Conservation (phyloP, 2,329 filamentous ascomycete genomes). For the Arthrobotrys sinensis region DNA sequence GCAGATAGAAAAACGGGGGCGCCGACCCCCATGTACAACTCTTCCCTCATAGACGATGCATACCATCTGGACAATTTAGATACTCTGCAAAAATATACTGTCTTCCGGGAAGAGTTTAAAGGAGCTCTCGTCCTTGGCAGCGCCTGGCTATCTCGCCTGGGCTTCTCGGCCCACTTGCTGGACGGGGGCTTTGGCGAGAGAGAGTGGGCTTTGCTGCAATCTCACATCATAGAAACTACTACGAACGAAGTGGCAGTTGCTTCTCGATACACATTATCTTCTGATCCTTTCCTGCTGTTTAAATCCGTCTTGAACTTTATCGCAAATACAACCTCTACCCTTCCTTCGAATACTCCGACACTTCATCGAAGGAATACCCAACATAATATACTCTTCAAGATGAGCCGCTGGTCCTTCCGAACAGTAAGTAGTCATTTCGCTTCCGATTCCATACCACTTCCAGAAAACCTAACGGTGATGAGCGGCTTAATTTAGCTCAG, state of each 20-base stretch:
- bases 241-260: slow-evolving; percentile 72
- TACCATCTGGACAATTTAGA: slow-evolving; percentile 64
- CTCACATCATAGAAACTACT: slow-evolving; percentile 84
- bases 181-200: slow-evolving; percentile 92
- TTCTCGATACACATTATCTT: slow-evolving; percentile 66
- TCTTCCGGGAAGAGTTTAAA: slow-evolving; percentile 71
- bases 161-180: slow-evolving; percentile 79
- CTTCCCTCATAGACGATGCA: slow-evolving; percentile 51
- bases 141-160: slow-evolving; percentile 90
- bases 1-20: slow-evolving; percentile 39
- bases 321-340: slow-evolving; percentile 72
- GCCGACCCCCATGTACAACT: slow-evolving; percentile 30
- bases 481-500: slow-evolving; percentile 72
- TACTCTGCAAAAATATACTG: slow-evolving; percentile 1
- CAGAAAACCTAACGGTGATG: slow-evolving; percentile 3
- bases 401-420: slow-evolving; percentile 86
- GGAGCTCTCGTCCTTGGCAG: slow-evolving; percentile 90
- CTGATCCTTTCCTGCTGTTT: slow-evolving; percentile 93
- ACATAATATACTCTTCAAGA: slow-evolving; percentile 87
- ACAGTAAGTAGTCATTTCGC: slow-evolving; percentile 66
- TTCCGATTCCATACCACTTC: background rate
- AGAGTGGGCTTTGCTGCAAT: slow-evolving; percentile 87
- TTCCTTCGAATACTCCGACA: background rate
- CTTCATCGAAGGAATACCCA: slow-evolving; percentile 71
- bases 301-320: slow-evolving; percentile 94